Base-by-base conservation (phyloP, 139 green algal species). In the Dunaliella primolecta region DNA sequence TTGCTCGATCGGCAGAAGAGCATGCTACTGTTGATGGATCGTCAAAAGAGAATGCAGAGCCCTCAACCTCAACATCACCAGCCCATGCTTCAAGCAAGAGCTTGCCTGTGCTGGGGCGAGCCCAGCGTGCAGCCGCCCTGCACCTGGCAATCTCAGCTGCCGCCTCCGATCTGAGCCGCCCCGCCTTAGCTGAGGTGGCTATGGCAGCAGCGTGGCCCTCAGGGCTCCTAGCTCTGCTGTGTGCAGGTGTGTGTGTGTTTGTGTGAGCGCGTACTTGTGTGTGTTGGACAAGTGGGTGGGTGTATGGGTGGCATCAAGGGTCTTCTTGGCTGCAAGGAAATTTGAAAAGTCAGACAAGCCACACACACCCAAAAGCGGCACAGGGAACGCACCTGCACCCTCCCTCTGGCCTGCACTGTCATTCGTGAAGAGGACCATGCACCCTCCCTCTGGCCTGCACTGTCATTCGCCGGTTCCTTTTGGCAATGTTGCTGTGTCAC, bases 211-310 rank as follows among this genome's bases (percentile, higher is more conserved):
- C 75, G 31, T 33, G 23, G 75, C 75, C 75, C n/a, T 38, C 29
- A 31, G 75, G 75, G 29, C 3, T 80, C n/a, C 75, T 80, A 30
- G 75, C 75, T 3, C 33, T 31, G n/a, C 75, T 80, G 75, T 80
- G 75, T 64, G 46, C 46, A 64, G 46, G 46, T 64, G 46, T 64
- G 46, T 64, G 46, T 64, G 46, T 64, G 46, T 64, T 7, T 64
- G 46, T 64, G 46, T 64, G 15, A 25, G 46, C 46, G 46, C 46
- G 46, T 64, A 15, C 15, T 7, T 64, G 46, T 64, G 46, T 64
- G 46, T 64, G 46, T 64, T 15, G 46, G 7, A 64, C 7, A 15
- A 25, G 46, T 64, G 7, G 7, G 46, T 64, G 46, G 46, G 46
- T 25, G 46, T 64, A 25, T 7, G 46, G 7, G 46, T 64, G 46